Conservation (phyloP, 345 rosid species). For the Eucalyptus victrix region DNA sequence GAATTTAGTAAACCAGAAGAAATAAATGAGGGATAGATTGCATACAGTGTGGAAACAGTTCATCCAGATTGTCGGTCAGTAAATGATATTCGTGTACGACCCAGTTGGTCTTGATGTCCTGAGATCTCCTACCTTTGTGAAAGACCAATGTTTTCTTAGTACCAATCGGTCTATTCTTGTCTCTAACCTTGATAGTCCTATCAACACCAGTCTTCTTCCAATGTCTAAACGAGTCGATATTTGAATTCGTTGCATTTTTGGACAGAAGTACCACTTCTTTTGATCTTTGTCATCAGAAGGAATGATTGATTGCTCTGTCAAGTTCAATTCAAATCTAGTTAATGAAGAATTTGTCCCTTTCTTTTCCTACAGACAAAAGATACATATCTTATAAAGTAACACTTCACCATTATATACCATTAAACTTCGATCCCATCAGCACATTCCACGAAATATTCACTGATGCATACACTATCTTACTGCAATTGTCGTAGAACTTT, state of each 20-base stretch:
- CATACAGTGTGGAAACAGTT: not conserved
- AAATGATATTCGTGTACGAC: not conserved
- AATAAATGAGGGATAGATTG: not conserved
- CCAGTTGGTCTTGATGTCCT: not conserved
- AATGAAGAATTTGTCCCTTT: not conserved
- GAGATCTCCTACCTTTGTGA: not conserved
- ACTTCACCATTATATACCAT: not conserved
- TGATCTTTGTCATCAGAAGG: not conserved
- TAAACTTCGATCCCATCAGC: not conserved
- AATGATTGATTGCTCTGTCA: not conserved
- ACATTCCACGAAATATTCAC: not conserved
- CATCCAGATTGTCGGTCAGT: not conserved
- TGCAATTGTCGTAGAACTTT: not conserved
- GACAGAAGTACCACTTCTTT: not conserved
- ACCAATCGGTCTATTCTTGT: not conserved
- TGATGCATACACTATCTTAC: not conserved
- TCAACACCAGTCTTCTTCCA: not conserved
- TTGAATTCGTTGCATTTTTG: not conserved
- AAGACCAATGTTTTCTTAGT: not conserved
- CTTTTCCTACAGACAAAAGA: not conserved
- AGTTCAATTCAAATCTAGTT: not conserved
- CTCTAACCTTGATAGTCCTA: not conserved
- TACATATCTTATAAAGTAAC: not conserved
- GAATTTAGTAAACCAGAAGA: not conserved
- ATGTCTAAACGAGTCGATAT: not conserved